These are phyloP conservation scores for Mucor sp. DNA, from an alignment of 371 early-diverging fungal genomes.

Conservation along the genomic window DNA sequence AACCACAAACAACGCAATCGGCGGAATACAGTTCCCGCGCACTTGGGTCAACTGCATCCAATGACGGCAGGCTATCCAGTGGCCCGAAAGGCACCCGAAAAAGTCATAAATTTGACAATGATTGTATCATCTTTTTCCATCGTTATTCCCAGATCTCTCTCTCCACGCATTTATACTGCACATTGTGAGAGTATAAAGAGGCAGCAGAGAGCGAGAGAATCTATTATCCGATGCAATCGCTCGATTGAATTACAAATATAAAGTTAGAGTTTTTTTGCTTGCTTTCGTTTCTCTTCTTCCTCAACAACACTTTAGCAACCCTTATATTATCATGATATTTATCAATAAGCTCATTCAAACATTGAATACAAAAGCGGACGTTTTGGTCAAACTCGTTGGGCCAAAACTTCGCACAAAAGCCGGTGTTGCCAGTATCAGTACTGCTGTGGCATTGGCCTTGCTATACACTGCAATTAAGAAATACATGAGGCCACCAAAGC, in stretches of 20 bases:
- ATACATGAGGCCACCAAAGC: slow-evolving; percentile 7
- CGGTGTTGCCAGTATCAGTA: slow-evolving; percentile 1
- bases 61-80: background rate
- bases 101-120: background rate
- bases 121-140: background rate
- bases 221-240: background rate
- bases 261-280: background rate
- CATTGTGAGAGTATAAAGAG: background rate
- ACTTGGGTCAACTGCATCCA: background rate
- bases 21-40: slow-evolving; percentile 1
- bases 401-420: slow-evolving; percentile 2
- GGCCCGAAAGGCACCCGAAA: background rate
- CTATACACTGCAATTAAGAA: slow-evolving; percentile 8
- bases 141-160: background rate
- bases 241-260: background rate
- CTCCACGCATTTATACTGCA: background rate
- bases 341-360: background rate
- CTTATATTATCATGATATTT: background rate
- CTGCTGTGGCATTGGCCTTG: slow-evolving; percentile 9
- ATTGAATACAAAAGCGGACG: background rate
- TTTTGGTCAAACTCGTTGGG: background rate
- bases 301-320: too few species aligned
- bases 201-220: background rate
- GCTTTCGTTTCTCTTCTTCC: background rate
- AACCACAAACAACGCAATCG: background rate